Percentiles rank a stretch among this genome's conserved stretches.
Conservation (phyloP, 805 yeast species). For the Zygosaccharomyces lentus region DNA sequence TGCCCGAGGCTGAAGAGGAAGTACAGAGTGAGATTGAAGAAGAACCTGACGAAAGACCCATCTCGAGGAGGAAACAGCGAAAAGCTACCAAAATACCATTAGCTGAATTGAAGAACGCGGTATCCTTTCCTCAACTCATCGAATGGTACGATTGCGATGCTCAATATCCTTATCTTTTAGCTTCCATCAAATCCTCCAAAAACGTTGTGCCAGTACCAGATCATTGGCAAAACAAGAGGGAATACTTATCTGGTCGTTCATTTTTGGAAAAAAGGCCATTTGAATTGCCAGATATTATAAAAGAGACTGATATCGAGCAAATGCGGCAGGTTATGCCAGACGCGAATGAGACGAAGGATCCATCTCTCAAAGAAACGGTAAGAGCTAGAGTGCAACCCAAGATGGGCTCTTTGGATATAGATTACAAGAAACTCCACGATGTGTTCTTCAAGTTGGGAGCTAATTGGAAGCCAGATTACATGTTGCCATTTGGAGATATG, state of each 20-base stretch:
- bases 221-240: slow-evolving; percentile 81
- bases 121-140: slow-evolving; percentile 63
- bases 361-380: slow-evolving; percentile 60
- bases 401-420: slow-evolving; percentile 80
- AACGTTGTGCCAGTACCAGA: slow-evolving; percentile 73
- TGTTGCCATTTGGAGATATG: slow-evolving; percentile 68
- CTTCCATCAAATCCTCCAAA: slow-evolving; percentile 57
- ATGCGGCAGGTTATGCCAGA: slow-evolving; percentile 60
- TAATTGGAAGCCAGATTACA: slow-evolving; percentile 50
- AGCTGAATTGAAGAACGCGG: slow-evolving; percentile 58
- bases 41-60: slow-evolving; percentile 18
- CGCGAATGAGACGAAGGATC: slow-evolving; percentile 38
- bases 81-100: slow-evolving; percentile 56
- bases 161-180: slow-evolving; percentile 63
- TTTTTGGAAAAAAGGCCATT: slow-evolving; percentile 69
- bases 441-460: slow-evolving; percentile 83
- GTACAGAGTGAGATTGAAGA: not conserved
- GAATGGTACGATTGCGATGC: slow-evolving; percentile 90
- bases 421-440: slow-evolving; percentile 73
- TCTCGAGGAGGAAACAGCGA: slow-evolving; percentile 47
- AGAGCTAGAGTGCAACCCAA: slow-evolving; percentile 87
- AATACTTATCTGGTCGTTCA: slow-evolving; percentile 61
- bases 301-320: slow-evolving; percentile 78
- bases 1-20: slow-evolving; percentile 10
- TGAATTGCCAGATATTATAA: slow-evolving; percentile 71